Evolutionary conservation across 2,329 filamentous ascomycete genomes (phyloP).

Genomic region (Scedosporium dehoogii): DNA sequence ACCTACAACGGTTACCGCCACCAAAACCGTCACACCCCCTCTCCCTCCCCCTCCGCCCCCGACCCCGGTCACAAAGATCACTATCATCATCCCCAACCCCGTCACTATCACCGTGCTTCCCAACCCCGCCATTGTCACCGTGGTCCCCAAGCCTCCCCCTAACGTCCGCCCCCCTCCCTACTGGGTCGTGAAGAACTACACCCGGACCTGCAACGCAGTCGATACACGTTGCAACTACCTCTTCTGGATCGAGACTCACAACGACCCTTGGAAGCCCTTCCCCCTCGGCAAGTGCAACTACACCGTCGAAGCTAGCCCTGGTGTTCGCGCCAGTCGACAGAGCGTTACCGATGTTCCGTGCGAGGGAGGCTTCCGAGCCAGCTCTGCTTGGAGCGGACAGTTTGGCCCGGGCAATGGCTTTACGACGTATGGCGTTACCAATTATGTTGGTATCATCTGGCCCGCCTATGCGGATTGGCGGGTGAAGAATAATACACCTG

Average conservation of each 20-base stretch:
- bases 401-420: not conserved
- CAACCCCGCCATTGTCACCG: not conserved
- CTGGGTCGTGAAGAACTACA: not conserved
- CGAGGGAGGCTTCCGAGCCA: not conserved
- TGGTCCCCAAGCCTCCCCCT: not conserved
- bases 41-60: not conserved
- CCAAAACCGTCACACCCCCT: not conserved
- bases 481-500: not conserved
- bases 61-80: not conserved
- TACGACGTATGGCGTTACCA: not conserved
- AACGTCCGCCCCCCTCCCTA: not conserved
- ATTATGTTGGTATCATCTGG: not conserved
- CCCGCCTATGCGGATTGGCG: not conserved
- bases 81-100: not conserved
- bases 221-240: not conserved
- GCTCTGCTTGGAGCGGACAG: not conserved
- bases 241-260: constrained; percentile 8
- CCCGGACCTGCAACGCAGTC: not conserved
- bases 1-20: not conserved
- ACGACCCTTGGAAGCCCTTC: not conserved
- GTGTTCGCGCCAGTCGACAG: not conserved
- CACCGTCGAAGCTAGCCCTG: not conserved
- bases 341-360: not conserved
- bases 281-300: not conserved
- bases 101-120: not conserved